Evolutionary conservation across 257 asterid genomes (phyloP), one percentile per base, ranked within the genome.

Genomic region (Nicotiana obtusifolia): DNA sequence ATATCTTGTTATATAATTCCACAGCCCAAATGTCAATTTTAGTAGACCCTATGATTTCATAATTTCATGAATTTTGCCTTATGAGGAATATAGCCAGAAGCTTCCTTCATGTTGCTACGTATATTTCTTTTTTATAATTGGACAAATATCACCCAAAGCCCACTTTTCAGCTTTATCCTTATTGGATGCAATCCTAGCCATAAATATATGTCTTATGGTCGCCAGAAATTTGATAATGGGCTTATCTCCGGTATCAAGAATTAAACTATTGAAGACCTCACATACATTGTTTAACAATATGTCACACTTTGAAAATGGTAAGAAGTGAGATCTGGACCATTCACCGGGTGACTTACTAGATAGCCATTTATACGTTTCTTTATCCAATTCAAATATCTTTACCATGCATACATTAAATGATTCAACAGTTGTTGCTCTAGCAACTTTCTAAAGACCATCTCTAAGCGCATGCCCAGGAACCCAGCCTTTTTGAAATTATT

Each of bases 291-390:
- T 76, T 31, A 76, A 14, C 13, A 76, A 15, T 6, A 76, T 53
- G 4, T 76, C 0, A 7, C 2, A 35, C 44, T 35, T 35, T 0
- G 44, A 35, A 0, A 35, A 1, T 6, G 9, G 44, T 22, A 7
- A 20, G 28, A 76, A 53, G 9, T 76, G 62, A 33, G 82, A 77
- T 22, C 14, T 64, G 3, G 79, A n/a, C 82, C 82, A 77, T 31
- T 78, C 19, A 22, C 4, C n/a, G 3, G 83, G 26, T 2, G 7
- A 54, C 35, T 28, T 84, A 26, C 53, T 17, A 1, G 59, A 8
- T 10, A 69, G 3, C 31, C 79, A 80, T 7, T 60, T 69, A 16
- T 5, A 64, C 7, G 82, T 30, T 10, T 28, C 35, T 6, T 1
- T 1, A 15, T 80, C 37, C 0, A 3, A 10, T 9, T 20, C 30